Base-by-base conservation (phyloP, 495 filamentous ascomycete species). In the Neurospora tetraspora region DNA sequence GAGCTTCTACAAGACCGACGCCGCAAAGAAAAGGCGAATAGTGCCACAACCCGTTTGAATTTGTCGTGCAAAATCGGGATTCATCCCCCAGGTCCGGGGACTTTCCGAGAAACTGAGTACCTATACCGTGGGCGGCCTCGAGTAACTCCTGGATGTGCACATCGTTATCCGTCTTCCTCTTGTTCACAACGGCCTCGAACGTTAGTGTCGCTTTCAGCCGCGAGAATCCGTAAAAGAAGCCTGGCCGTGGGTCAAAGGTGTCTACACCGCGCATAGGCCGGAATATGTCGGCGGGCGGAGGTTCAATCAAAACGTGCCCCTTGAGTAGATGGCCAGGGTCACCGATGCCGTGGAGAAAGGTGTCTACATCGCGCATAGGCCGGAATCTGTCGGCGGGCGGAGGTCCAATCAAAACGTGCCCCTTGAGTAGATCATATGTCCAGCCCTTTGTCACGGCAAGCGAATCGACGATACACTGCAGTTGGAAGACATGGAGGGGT, bases 1-100 rank as follows among this genome's bases (percentile, higher is more conserved):
- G 79, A 7, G 69, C 81, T 74, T 86, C 83, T 18, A 73, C 73
- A 7, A 87, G 78, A 4, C 85, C 83, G 5, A 79, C 80, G 9
- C 84, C 84, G 68, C 85, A 87, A 18, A 87, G 79, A 74, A 83
- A 86, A 3, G 85, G 86, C 20, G 83, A 87, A 70, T 85, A 86
- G 40, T 83, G 81, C 85, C 83, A 86, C 53, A 86, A 78, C 4
- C 83, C 84, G 71, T 86, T 87, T 2, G 80, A 38, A 70, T 84
- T 81, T 27, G 79, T 82, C 11, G 75, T 73, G 36, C 80, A 76
- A 69, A 87, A 85, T 12, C 81, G 83, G 40, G 83, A 84, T 1
- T 2, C 27, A 12, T 59, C 11, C 47, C 10, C 20, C 23, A 14
- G 47, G 47, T 0, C 20, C 3, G 23, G 5, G 4, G 23, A 5